Evolutionary conservation across 2,329 filamentous ascomycete species (phyloP), one percentile per base, ranked within the genome.

Genomic region (Pseudogymnoascus sp.): DNA sequence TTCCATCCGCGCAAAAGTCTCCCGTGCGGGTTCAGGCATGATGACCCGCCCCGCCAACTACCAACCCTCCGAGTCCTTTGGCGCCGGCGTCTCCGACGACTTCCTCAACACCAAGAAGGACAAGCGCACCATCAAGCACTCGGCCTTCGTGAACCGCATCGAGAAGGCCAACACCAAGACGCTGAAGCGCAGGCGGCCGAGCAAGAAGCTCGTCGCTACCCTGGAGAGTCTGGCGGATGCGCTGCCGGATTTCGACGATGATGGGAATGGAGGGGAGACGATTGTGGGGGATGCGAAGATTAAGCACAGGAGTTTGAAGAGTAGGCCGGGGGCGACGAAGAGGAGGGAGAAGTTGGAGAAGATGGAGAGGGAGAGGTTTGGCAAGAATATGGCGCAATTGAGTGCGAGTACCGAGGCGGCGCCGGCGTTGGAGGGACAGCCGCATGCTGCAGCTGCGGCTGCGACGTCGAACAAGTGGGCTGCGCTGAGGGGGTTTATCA

Each of bases 291-390:
- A 85, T 68, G 85, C 85, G 0, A 90, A 88, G 69, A 82, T 95
- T 60, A 80, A 83, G 65, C 88, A 90, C 68, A 88, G 86, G 78
- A 93, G 88, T 65, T 71, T 97, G 70, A 88, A 83, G 75, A 88
- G 83, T 66, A 80, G 87, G 62, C 90, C 86, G 2, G 93, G 93
- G 0, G 91, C 91, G 21, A 81, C 93, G 77, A 96, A 91, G 82
- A 82, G 84, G 72, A 95, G 91, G 77, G 90, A 92, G 77, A 88
- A 83, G 75, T 72, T 97, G 33, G 90, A 96, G 64, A 85, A 80
- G 74, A 80, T 84, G 64, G 93, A 97, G 82, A 88, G 90, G 78
- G 86, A 92, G 74, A 81, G 93, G 65, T 97, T 97, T 73, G 88
- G 86, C 38, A 84, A 82, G 72, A 97, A 91, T 73, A 81, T 97